Base-by-base conservation (phyloP, 2,329 filamentous ascomycete species). In the Endothia cerciana region DNA sequence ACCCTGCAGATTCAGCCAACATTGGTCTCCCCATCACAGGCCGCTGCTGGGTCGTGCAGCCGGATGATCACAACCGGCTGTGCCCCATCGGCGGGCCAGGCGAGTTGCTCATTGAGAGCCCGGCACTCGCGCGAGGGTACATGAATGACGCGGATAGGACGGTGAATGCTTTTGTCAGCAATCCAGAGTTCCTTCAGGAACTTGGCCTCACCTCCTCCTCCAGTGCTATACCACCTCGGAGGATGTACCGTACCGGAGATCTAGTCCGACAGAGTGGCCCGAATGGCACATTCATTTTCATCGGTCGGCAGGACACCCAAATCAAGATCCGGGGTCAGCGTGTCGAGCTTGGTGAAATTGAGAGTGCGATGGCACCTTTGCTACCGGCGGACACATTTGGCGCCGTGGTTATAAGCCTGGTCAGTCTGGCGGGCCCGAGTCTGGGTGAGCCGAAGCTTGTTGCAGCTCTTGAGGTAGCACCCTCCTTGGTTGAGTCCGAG, bases 281-380 rank as follows among this genome's bases (percentile, higher is more conserved):
- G 0, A 74, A 80, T 63, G 75, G 72, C 22, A 38, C 57, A 28
- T 71, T 82, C n/a, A 64, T 73, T 1, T 77, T 64, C 69, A 74
- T 69, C 8, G 68, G 68, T 1, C 38, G 69, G 41, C 83, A 82
- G 67, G 83, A 86, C 70, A 78, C 77, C 0, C 83, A 86, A 71
- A 77, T 85, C 49, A 86, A 87, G 72, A 72, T 86, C 30, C 77
- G 79, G 28, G 86, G 85, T 51, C 84, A 80, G 65, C 71, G 83
- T 64, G 75, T 84, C 63, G 86, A 82, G 73, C 74, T 82, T 11
- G 68, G 60, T 6, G 70, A 71, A 30, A 57, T 71, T 25, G 70
- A 71, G 60, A 22, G 19, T n/a, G n/a, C 19, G 19, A 45, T 45
- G 8, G 41, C 19, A 7, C 41, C 41, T n/a, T 45, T 45, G 19